Percentiles rank a stretch among this genome's conserved stretches.
Conservation (phyloP, 345 rosid genomes). For the Salix udensis region DNA sequence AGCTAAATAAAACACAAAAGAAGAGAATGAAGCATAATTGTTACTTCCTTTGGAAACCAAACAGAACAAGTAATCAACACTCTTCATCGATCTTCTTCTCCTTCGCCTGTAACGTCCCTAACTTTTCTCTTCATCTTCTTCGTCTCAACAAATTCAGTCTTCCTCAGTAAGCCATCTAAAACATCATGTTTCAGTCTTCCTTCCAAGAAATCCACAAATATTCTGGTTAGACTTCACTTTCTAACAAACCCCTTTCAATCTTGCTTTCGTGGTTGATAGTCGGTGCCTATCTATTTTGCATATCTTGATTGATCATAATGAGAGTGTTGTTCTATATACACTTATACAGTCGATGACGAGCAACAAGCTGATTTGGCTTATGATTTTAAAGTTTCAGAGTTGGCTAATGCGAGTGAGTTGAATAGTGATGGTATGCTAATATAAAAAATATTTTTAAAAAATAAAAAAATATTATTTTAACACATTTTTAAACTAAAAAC, state of each 20-base stretch:
- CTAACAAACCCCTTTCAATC: conserved; percentile 47
- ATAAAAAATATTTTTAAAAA: too few species aligned
- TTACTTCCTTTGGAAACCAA: too few species aligned
- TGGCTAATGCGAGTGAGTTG: conserved; percentile 60
- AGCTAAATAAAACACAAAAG: too few species aligned
- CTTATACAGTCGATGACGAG: conserved; percentile 76
- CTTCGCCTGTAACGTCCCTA: too few species aligned
- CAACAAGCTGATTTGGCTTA: conserved; percentile 72
- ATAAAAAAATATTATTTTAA: too few species aligned
- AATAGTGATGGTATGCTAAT: conserved; percentile 19
- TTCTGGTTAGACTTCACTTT: conserved; percentile 50
- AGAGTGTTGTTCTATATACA: conserved; percentile 71
- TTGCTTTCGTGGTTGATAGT: conserved; percentile 82
- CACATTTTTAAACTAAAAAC: too few species aligned
- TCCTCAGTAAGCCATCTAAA: too few species aligned
- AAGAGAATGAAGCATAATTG: too few species aligned
- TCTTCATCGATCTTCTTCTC: too few species aligned
- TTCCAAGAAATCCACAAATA: conserved; percentile 72
- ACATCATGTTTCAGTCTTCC: conserved; percentile 26
- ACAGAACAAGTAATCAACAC: too few species aligned
- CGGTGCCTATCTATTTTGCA: conserved; percentile 86
- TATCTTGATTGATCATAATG: conserved; percentile 65
- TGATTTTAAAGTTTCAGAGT: conserved; percentile 68
- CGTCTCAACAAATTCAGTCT: too few species aligned
- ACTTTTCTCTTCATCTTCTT: too few species aligned